Conservation (phyloP, 495 filamentous ascomycete species). For the Stereocaulon alpinum region DNA sequence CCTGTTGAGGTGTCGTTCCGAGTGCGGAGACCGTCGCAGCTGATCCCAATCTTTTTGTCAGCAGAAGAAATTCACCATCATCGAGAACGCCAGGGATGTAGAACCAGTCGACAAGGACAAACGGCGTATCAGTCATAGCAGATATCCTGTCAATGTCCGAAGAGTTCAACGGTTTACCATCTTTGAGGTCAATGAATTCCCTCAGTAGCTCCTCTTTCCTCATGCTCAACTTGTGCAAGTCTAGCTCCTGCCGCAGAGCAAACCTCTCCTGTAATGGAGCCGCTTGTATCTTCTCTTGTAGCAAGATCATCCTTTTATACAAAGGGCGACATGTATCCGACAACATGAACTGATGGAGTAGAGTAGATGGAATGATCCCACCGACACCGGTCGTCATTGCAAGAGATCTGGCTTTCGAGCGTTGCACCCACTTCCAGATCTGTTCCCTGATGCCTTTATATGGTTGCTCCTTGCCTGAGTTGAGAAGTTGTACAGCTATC, state of each 20-base stretch:
- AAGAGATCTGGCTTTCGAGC: conserved; percentile 1
- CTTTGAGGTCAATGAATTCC: background rate
- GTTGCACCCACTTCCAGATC: background rate
- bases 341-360: background rate
- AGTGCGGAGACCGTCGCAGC: background rate
- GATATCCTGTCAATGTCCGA: conserved; percentile 1
- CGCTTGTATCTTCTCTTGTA: background rate
- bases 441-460: background rate
- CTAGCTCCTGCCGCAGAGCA: background rate
- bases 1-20: conserved; percentile 3
- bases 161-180: background rate
- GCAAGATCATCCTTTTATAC: conserved; percentile 2
- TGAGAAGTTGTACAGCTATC: conserved; percentile 1
- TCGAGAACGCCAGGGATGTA: conserved; percentile 2
- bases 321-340: conserved; percentile 1
- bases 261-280: background rate
- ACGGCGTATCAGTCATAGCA: background rate
- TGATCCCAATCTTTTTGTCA: conserved; percentile 1
- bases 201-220: conserved; percentile 1
- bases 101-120: conserved; percentile 6
- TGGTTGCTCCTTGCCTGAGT: background rate
- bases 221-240: background rate
- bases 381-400: background rate
- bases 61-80: background rate
- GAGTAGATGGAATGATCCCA: conserved; percentile 1